These are phyloP conservation scores for Penicillium sp. DNA, from an alignment of 2,329 filamentous ascomycete genomes.

Conservation along the genomic window DNA sequence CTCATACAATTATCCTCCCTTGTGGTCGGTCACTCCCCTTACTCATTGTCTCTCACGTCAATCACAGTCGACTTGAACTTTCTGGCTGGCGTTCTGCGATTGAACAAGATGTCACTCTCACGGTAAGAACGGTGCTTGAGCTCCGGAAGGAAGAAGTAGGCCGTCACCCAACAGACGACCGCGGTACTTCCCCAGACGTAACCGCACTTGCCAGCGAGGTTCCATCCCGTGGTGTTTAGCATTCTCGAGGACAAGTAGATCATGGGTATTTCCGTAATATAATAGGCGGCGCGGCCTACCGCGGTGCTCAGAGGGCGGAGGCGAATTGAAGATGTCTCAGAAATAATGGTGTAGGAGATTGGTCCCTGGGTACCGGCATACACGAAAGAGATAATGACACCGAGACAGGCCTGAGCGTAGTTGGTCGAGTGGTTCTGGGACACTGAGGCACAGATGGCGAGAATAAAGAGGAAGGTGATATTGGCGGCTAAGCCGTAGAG, in stretches of 20 bases:
- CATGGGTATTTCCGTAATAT: conserved; percentile 44
- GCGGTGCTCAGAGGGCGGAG: conserved; percentile 41
- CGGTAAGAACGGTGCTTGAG: conserved; percentile 48
- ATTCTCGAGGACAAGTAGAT: conserved; percentile 42
- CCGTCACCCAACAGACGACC: conserved; percentile 41
- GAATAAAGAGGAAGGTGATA: conserved; percentile 36
- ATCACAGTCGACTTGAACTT: conserved; percentile 48
- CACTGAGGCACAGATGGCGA: conserved; percentile 39
- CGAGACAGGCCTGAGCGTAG: conserved; percentile 39
- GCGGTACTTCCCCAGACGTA: conserved; percentile 50
- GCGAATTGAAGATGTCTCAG: conserved; percentile 40
- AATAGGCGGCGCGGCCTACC: conserved; percentile 43
- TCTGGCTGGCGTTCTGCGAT: conserved; percentile 42
- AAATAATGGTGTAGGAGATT: conserved; percentile 41
- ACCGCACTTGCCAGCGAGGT: conserved; percentile 48
- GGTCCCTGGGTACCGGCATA: conserved; percentile 38
- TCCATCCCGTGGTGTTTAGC: conserved; percentile 43
- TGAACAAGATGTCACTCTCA: conserved; percentile 48
- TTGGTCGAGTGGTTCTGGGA: conserved; percentile 34
- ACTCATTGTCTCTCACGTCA: conserved; percentile 45
- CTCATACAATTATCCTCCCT: too few relatives aligned
- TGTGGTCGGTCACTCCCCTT: too few relatives aligned
- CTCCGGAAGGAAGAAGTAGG: conserved; percentile 48
- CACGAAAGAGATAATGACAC: conserved; percentile 43
- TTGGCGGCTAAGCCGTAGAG: conserved; percentile 39